Percentiles rank a stretch among this genome's conserved stretches.
Evolutionary conservation across 192 early-diverging fungal species (phyloP).

Genomic region (Podila epicladia): DNA sequence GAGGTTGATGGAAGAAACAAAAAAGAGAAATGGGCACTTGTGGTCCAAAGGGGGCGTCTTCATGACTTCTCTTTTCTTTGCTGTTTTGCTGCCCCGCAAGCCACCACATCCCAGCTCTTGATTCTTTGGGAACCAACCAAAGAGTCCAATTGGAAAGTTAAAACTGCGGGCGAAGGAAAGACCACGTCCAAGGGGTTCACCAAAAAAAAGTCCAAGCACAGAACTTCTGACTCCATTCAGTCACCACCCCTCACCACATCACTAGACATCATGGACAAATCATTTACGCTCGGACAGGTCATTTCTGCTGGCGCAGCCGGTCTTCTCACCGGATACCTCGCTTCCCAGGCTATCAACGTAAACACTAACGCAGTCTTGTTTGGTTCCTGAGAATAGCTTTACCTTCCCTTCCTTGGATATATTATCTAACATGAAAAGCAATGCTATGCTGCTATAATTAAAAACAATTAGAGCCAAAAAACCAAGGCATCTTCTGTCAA

Average conservation of each 20-base stretch:
- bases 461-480: background rate
- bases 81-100: too few species aligned
- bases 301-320: conserved; percentile 39
- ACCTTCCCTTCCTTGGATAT: background rate
- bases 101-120: too few species aligned
- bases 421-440: background rate
- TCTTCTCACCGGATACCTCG: conserved; percentile 31
- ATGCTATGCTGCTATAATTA: background rate
- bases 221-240: background rate
- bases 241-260: background rate
- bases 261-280: conserved; percentile 25
- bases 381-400: background rate
- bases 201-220: too few species aligned
- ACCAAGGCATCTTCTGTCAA: background rate
- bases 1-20: too few species aligned
- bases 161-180: too few species aligned
- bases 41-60: too few species aligned
- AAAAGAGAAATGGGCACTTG: too few species aligned
- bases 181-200: too few species aligned
- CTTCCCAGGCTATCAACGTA: conserved; percentile 27
- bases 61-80: too few species aligned
- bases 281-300: conserved; percentile 45
- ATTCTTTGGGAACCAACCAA: too few species aligned
- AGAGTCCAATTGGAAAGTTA: too few species aligned
- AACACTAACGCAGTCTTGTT: background rate